Evolutionary conservation across 345 rosid species (phyloP).

Genomic region (Aquilaria malaccensis): DNA sequence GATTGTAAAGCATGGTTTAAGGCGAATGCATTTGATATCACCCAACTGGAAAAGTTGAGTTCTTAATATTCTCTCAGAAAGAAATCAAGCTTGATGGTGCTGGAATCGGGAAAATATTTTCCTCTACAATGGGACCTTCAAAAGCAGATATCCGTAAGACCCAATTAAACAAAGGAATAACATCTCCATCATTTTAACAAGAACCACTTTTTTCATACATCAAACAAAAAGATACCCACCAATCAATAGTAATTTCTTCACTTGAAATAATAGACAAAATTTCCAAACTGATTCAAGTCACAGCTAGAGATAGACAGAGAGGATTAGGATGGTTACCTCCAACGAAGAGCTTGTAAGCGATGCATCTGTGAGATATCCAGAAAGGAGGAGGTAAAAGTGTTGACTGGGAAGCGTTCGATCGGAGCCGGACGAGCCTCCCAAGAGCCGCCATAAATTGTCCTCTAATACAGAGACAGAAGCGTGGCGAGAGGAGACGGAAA

Average conservation of each 20-base stretch:
- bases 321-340: conserved; percentile 34
- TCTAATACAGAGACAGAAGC: background rate
- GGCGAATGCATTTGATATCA: too few relatives aligned
- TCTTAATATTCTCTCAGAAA: too few relatives aligned
- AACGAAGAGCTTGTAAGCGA: conserved; percentile 72
- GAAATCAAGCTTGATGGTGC: too few relatives aligned
- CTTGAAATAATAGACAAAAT: too few relatives aligned
- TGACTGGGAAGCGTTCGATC: conserved; percentile 15
- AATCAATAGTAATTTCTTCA: too few relatives aligned
- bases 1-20: too few relatives aligned
- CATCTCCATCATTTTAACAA: background rate
- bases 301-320: conserved; percentile 2
- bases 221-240: too few relatives aligned
- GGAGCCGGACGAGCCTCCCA: conserved; percentile 30
- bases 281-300: background rate
- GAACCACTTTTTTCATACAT: background rate
- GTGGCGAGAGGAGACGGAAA: background rate
- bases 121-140: background rate
- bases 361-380: conserved; percentile 39
- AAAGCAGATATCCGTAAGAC: background rate
- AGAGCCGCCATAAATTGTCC: conserved; percentile 45
- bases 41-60: too few relatives aligned
- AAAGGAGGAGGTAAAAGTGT: conserved; percentile 17
- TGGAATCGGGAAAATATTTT: too few relatives aligned
- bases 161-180: background rate